phyloP scores from a whole-genome alignment of 805 yeast species.

The Wickerhamomyces bisporus region DNA sequence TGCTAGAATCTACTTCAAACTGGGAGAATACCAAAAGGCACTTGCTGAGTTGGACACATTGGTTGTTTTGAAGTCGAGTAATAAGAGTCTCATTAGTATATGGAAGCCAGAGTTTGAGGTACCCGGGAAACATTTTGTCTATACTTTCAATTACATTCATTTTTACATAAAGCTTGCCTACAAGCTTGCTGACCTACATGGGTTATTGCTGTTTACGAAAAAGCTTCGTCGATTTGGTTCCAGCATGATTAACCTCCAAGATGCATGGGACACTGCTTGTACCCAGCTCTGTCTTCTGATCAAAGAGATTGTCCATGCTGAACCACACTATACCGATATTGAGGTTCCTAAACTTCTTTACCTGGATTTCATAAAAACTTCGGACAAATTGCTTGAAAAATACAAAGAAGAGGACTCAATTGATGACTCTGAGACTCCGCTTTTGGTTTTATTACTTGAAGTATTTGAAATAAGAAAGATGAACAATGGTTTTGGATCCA shows the following conservation, averaged over 20 bases:
- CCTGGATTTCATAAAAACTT: conserved; percentile 36
- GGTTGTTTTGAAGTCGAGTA: conserved; percentile 59
- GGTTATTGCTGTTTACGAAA: conserved; percentile 56
- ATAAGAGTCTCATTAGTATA: conserved; percentile 70
- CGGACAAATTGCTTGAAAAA: conserved; percentile 27
- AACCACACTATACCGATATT: conserved; percentile 44
- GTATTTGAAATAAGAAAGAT: conserved; percentile 58
- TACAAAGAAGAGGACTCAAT: conserved; percentile 30
- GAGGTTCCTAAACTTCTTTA: conserved; percentile 41
- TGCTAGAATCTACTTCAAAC: conserved; percentile 54
- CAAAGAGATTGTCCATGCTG: conserved; percentile 38
- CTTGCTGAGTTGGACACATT: conserved; percentile 57
- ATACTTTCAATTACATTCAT: conserved; percentile 61
- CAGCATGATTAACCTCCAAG: conserved; percentile 61
- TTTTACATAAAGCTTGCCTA: conserved; percentile 56
- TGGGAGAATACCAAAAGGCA: conserved; percentile 49
- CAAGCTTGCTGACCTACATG: conserved; percentile 48
- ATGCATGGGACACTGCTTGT: conserved; percentile 64
- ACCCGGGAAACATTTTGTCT: conserved; percentile 89
- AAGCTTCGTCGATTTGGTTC: conserved; percentile 76
- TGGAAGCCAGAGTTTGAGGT: conserved; percentile 94
- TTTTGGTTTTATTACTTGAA: conserved; percentile 42
- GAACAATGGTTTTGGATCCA: conserved; percentile 79
- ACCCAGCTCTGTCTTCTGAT: conserved; percentile 45
- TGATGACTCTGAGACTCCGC: conserved; percentile 28